Evolutionary conservation across 345 rosid species (phyloP), one percentile per base, ranked within the genome.

Genomic region (Populus pruinosa): DNA sequence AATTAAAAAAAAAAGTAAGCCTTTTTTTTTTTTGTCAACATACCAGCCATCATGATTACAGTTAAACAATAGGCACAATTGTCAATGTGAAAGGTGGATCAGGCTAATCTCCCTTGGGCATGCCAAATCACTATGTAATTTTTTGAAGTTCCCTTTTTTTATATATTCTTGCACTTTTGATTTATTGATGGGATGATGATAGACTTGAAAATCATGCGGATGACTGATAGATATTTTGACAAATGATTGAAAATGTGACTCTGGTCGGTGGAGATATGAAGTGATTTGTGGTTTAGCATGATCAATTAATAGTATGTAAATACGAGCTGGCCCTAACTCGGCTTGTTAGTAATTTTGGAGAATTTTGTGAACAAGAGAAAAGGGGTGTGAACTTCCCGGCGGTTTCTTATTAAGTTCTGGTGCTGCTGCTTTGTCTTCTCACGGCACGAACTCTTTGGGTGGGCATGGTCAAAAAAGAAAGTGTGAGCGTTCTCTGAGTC

Each of bases 221-320:
- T 10, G 38, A 33, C 13, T 35, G 70, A 33, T 7, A 10, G 3
- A 53, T 31, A 39, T 8, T 2, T 53, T 50, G 61, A 71, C 33
- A 29, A 50, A 71, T 43, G 29, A 70, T 71, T 50, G 74, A 71
- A 71, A 71, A 71, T 50, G 17, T 6, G 14, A 4, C 17, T 33
- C 8, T 12, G 31, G 66, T 72, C 65, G 75, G 75, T 35, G 75
- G 63, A n/a, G 63, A 3, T n/a, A 4, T 72, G 43, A 72, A 72
- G 66, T 49, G 63, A 27, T 31, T 31, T 23, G 41, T 29, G 74
- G 41, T 50, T 41, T 49, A 29, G 59, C 56, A 31, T 31, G n/a
- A 67, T 50, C 62, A 7, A 44, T 3, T 6, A 17, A 70, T 17
- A 27, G 59, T 1, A 14, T 5, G 39, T 29, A 29, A 36, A 17